Conservation (phyloP, 768 basidiomycete genomes). For the Russula sp. region DNA sequence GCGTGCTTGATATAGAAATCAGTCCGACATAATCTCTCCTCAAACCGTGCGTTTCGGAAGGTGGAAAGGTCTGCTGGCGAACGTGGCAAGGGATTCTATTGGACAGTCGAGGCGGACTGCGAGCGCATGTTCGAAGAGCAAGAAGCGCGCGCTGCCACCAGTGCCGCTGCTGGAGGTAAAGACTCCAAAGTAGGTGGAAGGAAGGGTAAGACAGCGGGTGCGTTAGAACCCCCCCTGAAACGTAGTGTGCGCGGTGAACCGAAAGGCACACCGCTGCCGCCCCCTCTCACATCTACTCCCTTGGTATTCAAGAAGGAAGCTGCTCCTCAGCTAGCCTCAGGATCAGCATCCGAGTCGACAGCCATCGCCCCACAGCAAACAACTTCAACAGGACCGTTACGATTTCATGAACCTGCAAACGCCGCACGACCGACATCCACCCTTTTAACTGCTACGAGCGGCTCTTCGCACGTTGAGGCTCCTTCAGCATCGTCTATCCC, state of each 20-base stretch:
- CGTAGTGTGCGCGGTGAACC: conserved; percentile 64
- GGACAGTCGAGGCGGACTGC: conserved; percentile 80
- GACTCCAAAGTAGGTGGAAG: conserved; percentile 47
- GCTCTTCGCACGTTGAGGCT: not conserved
- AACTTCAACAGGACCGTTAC: conserved; percentile 29
- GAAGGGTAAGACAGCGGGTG: conserved; percentile 53
- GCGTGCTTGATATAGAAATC: conserved; percentile 54
- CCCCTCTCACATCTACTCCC: conserved; percentile 66
- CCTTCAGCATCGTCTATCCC: conserved; percentile 26
- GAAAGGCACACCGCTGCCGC: conserved; percentile 58
- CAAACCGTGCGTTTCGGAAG: conserved; percentile 88
- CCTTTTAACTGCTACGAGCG: conserved; percentile 27
- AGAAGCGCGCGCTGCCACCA: conserved; percentile 46
- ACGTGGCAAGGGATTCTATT: conserved; percentile 89
- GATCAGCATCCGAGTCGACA: conserved; percentile 23
- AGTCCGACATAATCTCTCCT: conserved; percentile 92
- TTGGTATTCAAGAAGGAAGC: conserved; percentile 47
- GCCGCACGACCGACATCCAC: conserved; percentile 13
- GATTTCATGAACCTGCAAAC: conserved; percentile 28
- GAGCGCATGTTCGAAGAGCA: conserved; percentile 69
- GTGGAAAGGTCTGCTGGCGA: conserved; percentile 81
- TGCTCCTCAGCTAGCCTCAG: conserved; percentile 12
- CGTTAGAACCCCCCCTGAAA: conserved; percentile 63
- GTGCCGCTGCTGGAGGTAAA: conserved; percentile 37
- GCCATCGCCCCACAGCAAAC: conserved; percentile 13